These are phyloP conservation scores for Karstenula rhodostoma DNA, from an alignment of 2,329 filamentous ascomycete genomes.

Conservation along the genomic window DNA sequence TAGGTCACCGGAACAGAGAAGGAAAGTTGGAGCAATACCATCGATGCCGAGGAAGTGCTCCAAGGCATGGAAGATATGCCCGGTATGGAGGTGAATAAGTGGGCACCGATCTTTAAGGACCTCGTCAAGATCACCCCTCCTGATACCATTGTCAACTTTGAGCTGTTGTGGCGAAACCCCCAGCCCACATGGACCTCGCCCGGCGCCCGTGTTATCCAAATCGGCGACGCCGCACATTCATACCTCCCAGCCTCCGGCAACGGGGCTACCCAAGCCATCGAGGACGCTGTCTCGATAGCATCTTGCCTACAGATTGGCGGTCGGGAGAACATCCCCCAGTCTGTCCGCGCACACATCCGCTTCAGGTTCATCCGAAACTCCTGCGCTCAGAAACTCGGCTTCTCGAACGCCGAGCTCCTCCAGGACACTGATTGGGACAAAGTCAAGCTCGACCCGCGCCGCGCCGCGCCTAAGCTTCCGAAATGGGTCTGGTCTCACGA, in stretches of 20 bases:
- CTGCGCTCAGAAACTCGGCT: slow-evolving; percentile 59
- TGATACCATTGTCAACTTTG: slow-evolving; percentile 59
- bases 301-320: slow-evolving; percentile 57
- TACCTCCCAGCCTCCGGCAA: slow-evolving; percentile 57
- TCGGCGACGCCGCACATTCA: slow-evolving; percentile 56
- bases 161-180: slow-evolving; percentile 58
- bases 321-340: slow-evolving; percentile 48
- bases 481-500: slow-evolving; percentile 58
- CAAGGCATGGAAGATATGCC: slow-evolving; percentile 55
- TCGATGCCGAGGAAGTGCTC: slow-evolving; percentile 56
- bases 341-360: slow-evolving; percentile 52
- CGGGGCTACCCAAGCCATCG: slow-evolving; percentile 58
- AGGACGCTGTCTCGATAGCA: slow-evolving; percentile 56
- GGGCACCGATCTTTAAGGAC: slow-evolving; percentile 56
- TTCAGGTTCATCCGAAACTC: slow-evolving; percentile 58
- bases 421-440: slow-evolving; percentile 60
- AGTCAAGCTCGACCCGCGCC: slow-evolving; percentile 55
- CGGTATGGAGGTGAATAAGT: slow-evolving; percentile 51
- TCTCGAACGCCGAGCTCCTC: slow-evolving; percentile 57
- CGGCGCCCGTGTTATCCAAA: slow-evolving; percentile 53
- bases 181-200: slow-evolving; percentile 56
- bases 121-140: slow-evolving; percentile 55
- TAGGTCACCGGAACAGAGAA: slow-evolving; percentile 55
- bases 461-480: slow-evolving; percentile 55
- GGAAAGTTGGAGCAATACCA: slow-evolving; percentile 58